A percentile compares a stretch with the other conserved stretches of the same genome.
These are phyloP conservation scores for Termitomyces sp. DNA, from an alignment of 768 basidiomycete species.

Conservation along the genomic window DNA sequence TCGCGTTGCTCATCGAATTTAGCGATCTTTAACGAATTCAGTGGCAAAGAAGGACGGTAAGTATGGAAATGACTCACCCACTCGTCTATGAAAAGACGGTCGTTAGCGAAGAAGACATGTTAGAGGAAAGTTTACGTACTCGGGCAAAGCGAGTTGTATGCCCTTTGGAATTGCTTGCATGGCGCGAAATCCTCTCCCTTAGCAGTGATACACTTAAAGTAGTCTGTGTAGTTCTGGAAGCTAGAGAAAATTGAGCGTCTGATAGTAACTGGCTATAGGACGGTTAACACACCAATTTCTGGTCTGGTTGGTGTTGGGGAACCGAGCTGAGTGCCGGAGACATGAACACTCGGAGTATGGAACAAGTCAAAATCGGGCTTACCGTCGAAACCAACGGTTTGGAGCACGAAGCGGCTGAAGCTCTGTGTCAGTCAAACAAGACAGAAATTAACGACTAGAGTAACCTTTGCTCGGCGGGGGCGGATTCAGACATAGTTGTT, in stretches of 20 bases:
- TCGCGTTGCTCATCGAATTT: conserved; percentile 97
- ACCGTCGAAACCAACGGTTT: conserved; percentile 96
- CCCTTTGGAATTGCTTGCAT: conserved; percentile 97
- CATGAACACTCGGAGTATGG: neutral
- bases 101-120: conserved; percentile 2
- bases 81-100: conserved; percentile 53
- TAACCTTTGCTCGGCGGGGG: conserved; percentile 28
- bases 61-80: conserved; percentile 52
- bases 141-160: conserved; percentile 95
- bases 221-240: conserved; percentile 97
- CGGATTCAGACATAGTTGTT: conserved; percentile 54
- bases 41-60: conserved; percentile 10
- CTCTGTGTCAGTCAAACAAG: conserved; percentile 13
- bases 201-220: conserved; percentile 94
- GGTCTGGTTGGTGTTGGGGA: conserved; percentile 92
- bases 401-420: conserved; percentile 76
- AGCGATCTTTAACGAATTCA: conserved; percentile 44
- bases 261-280: neutral
- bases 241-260: conserved; percentile 28
- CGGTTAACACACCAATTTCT: conserved; percentile 64
- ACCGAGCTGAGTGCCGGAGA: conserved; percentile 54
- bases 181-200: conserved; percentile 99
- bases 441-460: neutral
- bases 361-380: conserved; percentile 15
- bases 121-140: conserved; percentile 52